Percentiles rank a stretch among this genome's conserved stretches.
Evolutionary conservation across 495 filamentous ascomycete species (phyloP).

Genomic region (Aspergillus saccharolyticus): DNA sequence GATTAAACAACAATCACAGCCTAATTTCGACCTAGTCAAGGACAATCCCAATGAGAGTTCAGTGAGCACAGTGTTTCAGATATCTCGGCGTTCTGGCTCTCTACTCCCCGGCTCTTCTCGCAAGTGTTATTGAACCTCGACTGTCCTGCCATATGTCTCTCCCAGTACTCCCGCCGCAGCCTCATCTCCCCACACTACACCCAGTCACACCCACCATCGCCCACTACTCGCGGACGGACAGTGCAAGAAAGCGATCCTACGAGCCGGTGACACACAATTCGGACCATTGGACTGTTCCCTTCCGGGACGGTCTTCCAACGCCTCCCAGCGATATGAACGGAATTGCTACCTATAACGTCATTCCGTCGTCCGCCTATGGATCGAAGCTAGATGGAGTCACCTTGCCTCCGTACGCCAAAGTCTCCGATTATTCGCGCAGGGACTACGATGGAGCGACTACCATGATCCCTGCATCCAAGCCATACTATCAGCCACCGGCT

Average conservation of each 20-base stretch:
- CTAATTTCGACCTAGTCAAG: slow-evolving; percentile 1
- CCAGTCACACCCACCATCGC: slow-evolving; percentile 26
- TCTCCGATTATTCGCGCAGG: slow-evolving; percentile 22
- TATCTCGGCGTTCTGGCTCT: neutral
- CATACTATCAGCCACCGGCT: slow-evolving; percentile 20
- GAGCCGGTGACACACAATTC: slow-evolving; percentile 19
- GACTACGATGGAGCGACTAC: slow-evolving; percentile 24
- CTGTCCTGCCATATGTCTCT: slow-evolving; percentile 34
- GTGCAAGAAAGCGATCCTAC: slow-evolving; percentile 14
- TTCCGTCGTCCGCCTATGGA: slow-evolving; percentile 28
- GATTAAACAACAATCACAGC: neutral
- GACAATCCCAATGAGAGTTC: slow-evolving; percentile 14
- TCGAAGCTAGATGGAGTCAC: slow-evolving; percentile 27
- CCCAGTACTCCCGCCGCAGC: slow-evolving; percentile 25
- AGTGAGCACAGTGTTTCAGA: slow-evolving; percentile 12
- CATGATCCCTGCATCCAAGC: slow-evolving; percentile 24
- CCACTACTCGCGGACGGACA: slow-evolving; percentile 14
- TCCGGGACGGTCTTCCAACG: slow-evolving; percentile 46
- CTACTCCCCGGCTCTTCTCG: neutral
- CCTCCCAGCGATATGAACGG: slow-evolving; percentile 49
- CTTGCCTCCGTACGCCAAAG: slow-evolving; percentile 25
- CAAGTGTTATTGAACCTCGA: slow-evolving; percentile 1
- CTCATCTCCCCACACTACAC: slow-evolving; percentile 24
- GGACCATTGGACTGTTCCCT: slow-evolving; percentile 35
- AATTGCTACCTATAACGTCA: slow-evolving; percentile 37